phyloP scores from a whole-genome alignment of 306 rosid species.

The Amphicarpaea edgeworthii region DNA sequence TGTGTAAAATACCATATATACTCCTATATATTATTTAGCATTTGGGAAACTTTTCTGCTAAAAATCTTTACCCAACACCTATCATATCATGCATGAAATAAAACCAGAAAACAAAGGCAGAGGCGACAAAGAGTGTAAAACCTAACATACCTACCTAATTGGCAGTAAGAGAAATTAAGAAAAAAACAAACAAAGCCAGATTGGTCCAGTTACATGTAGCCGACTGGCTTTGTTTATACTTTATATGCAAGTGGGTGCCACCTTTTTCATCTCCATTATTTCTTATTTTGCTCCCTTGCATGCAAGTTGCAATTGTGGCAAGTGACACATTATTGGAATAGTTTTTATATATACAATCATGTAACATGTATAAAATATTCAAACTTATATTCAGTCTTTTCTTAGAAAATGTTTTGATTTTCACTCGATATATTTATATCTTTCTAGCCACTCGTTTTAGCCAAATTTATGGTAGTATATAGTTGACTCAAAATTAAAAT shows the following conservation, averaged over 20 bases:
- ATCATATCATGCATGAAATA: background rate
- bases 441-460: background rate
- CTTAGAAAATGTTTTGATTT: background rate
- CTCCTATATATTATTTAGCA: background rate
- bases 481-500: background rate
- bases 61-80: background rate
- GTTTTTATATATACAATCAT: constrained; percentile 27
- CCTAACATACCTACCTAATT: constrained; percentile 41
- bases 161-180: background rate
- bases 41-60: background rate
- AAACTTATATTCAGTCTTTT: background rate
- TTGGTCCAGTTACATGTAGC: constrained; percentile 27
- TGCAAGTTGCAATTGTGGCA: constrained; percentile 44
- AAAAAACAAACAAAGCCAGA: constrained; percentile 35
- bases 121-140: constrained; percentile 36
- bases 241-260: constrained; percentile 42
- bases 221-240: constrained; percentile 21
- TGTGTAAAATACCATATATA: background rate
- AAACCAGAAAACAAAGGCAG: background rate
- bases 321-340: constrained; percentile 42
- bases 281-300: constrained; percentile 37
- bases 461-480: background rate
- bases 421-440: background rate
- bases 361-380: background rate
- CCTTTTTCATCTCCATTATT: constrained; percentile 42